A percentile compares a stretch with the other conserved stretches of the same genome.
Evolutionary conservation across 2,329 filamentous ascomycete genomes (phyloP).

Genomic region (Xylaria sp.): DNA sequence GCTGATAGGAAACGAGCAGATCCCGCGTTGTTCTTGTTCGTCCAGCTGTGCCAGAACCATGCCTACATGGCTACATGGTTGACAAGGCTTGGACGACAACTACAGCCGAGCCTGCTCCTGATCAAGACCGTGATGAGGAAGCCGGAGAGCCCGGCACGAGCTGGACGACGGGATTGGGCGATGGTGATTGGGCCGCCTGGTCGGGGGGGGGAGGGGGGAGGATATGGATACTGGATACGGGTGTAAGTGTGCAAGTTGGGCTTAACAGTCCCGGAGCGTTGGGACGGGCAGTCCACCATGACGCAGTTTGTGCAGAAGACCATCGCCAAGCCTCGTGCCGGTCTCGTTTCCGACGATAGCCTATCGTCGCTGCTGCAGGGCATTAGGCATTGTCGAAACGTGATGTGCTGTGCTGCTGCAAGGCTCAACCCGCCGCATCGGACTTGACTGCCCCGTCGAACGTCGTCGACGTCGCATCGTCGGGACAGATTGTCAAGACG

Average conservation of each 20-base stretch:
- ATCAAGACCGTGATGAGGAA: constrained; percentile 18
- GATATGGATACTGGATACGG: constrained; percentile 40
- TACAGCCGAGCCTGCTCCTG: constrained; percentile 29
- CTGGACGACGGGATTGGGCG: constrained; percentile 15
- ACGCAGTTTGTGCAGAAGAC: constrained; percentile 45
- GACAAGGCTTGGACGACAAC: constrained; percentile 26
- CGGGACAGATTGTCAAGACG: neutral
- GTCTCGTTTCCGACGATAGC: constrained; percentile 38
- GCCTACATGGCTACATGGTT: constrained; percentile 18
- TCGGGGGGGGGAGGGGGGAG: too few relatives aligned
- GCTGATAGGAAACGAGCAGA: constrained; percentile 2
- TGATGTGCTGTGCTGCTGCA: constrained; percentile 30
- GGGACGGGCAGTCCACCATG: constrained; percentile 43
- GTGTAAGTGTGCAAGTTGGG: constrained; percentile 29
- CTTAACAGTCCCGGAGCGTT: constrained; percentile 43
- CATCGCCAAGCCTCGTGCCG: constrained; percentile 44
- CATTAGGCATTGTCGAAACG: constrained; percentile 32
- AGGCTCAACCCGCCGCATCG: constrained; percentile 34
- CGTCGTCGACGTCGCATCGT: constrained; percentile 28
- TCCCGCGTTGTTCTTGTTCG: constrained; percentile 25
- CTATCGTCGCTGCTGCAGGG: constrained; percentile 37
- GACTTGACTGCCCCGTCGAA: constrained; percentile 38
- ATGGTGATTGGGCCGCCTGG: constrained; percentile 42
- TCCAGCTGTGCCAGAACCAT: constrained; percentile 21
- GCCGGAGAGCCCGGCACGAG: constrained; percentile 33